Evolutionary conservation across 352 stramenopile species (phyloP).

Genomic region (Phytophthora crassamura): DNA sequence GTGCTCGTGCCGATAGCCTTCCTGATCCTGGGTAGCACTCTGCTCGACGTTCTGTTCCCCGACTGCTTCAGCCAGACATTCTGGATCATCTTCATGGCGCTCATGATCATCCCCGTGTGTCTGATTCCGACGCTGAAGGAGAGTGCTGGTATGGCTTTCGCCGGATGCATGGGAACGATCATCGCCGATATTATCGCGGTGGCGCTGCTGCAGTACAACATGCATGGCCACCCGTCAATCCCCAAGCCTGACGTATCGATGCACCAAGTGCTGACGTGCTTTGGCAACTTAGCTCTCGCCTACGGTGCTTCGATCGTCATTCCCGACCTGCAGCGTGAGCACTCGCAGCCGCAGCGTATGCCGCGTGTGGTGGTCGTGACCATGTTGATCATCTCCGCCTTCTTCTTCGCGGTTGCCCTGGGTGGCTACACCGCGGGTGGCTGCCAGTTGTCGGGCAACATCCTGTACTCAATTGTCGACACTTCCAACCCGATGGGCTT

Average conservation of each 20-base stretch:
- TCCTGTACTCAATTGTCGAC: conserved; percentile 34
- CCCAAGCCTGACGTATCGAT: conserved; percentile 20
- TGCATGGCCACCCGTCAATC: conserved; percentile 27
- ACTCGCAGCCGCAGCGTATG: no score
- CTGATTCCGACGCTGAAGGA: conserved; percentile 29
- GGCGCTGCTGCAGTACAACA: conserved; percentile 25
- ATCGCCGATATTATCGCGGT: conserved; percentile 28
- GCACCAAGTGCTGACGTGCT: conserved; percentile 25
- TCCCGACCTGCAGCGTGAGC: no score
- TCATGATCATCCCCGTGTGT: conserved; percentile 23
- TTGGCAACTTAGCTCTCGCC: no score
- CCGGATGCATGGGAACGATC: conserved; percentile 28
- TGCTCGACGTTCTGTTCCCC: conserved; percentile 29
- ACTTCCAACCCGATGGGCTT: conserved; percentile 16
- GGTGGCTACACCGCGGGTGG: conserved; percentile 24
- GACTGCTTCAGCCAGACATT: conserved; percentile 33
- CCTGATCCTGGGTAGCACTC: conserved; percentile 25
- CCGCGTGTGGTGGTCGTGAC: conserved; percentile 26
- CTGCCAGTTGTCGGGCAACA: conserved; percentile 31
- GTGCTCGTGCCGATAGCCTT: conserved; percentile 32
- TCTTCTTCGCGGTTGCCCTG: conserved; percentile 23
- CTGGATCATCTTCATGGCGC: conserved; percentile 39
- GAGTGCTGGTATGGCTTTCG: no score
- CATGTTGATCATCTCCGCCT: conserved; percentile 25
- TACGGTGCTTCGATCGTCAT: no score